Conservation (phyloP, 1,139 yeast genomes). For the Taphrina betulina region DNA sequence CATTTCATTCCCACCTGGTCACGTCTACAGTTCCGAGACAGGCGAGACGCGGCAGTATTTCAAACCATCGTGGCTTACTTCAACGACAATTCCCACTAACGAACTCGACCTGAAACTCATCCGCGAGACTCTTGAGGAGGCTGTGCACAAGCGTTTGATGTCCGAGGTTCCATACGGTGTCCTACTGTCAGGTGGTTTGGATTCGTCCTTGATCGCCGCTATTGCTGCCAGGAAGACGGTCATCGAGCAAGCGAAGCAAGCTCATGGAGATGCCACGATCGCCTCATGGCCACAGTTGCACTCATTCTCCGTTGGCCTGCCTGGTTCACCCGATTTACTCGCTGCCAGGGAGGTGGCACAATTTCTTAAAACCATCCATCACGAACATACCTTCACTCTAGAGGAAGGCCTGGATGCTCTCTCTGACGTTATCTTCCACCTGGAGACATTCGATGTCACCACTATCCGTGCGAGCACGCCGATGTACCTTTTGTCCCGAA, state of each 20-base stretch:
- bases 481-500: constrained; percentile 92
- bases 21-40: constrained; percentile 86
- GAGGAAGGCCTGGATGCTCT: constrained; percentile 96
- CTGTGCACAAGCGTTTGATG: constrained; percentile 98
- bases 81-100: constrained; percentile 63
- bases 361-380: constrained; percentile 92
- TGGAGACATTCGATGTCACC: constrained; percentile 97
- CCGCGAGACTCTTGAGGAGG: constrained; percentile 81
- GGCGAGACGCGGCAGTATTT: constrained; percentile 83
- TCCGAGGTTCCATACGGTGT: constrained; percentile 99
- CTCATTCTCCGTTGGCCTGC: constrained; percentile 95
- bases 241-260: constrained; percentile 44
- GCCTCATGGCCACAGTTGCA: constrained; percentile 82
- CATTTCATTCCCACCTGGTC: constrained; percentile 97
- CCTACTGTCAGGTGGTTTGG: constrained; percentile 91
- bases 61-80: constrained; percentile 94
- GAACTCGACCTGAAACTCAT: constrained; percentile 70
- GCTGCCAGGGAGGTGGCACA: constrained; percentile 95
- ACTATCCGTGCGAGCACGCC: constrained; percentile 99
- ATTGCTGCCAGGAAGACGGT: constrained; percentile 95
- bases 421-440: constrained; percentile 88
- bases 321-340: constrained; percentile 93
- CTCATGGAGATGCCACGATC: constrained; percentile 45
- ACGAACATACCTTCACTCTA: constrained; percentile 93
- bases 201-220: constrained; percentile 91